Evolutionary conservation across 345 rosid genomes (phyloP), one percentile per base, ranked within the genome.

Genomic region (Firmiana major): DNA sequence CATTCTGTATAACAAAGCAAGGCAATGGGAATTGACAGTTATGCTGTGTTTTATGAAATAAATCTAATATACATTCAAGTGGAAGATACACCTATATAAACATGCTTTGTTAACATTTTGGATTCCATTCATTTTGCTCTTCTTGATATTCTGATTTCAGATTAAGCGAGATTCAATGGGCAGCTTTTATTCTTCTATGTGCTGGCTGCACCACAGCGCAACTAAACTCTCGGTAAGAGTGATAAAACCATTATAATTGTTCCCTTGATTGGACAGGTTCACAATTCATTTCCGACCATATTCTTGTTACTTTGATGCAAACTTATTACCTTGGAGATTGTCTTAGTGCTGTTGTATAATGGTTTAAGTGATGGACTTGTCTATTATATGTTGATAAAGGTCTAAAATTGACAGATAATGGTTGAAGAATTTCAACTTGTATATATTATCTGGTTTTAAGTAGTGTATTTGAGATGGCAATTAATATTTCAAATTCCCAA

Each of bases 151-250:
- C n/a, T 55, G 17, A 12, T 81, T 85, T 74, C 93, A 93, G 98
- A 81, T 87, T 96, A 79, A 96, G 95, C 46, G 95, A 93, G 87
- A 92, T 96, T 82, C 98, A 93, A 70, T 96, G 98, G 99, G 94
- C 95, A 7, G 98, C 94, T 71, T 96, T 96, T 87, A 83, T 93
- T 79, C 86, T 96, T 57, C 84, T 96, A 77, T 92, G 99, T 84
- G 93, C 97, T 60, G 97, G 99, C 69, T 96, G 99, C 89, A 96
- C 97, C 79, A 93, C 98, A 54, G 98, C 99, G 28, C 98, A 96
- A 78, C 81, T 96, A 73, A 96, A 96, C 78, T 89, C 98, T 60
- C 85, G 85, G 98, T 93, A 91, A 88, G 93, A 79, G 11, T 73
- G 57, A 65, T 79, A 51, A 48, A 70, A 48, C 5, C 45, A 57